phyloP scores from a whole-genome alignment of 768 basidiomycete species.

The Rhizopogon sp. region DNA sequence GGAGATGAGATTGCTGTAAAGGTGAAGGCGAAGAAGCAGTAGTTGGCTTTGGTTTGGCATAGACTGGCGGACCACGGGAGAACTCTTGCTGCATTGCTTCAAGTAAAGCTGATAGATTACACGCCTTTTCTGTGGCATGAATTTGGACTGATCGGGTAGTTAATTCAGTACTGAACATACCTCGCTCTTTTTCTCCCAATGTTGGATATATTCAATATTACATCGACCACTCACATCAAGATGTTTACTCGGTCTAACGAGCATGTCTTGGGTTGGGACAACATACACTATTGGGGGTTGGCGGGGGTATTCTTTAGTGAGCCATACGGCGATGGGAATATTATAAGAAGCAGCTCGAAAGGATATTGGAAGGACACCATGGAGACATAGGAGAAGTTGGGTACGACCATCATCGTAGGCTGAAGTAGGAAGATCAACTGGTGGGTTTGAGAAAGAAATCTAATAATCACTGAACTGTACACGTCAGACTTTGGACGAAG shows the following conservation, averaged over 20 bases:
- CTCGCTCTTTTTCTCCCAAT: constrained; percentile 84
- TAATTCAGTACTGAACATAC: constrained; percentile 36
- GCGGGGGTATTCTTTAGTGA: constrained; percentile 79
- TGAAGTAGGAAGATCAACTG: constrained; percentile 25
- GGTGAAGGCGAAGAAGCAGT: constrained; percentile 14
- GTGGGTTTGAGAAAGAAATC: constrained; percentile 10
- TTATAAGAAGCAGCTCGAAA: constrained; percentile 80
- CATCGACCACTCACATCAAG: constrained; percentile 82
- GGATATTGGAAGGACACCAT: constrained; percentile 86
- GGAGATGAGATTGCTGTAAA: constrained; percentile 15
- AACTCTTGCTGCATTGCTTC: constrained; percentile 80
- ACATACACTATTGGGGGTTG: constrained; percentile 86
- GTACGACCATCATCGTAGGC: constrained; percentile 94
- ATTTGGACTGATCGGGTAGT: constrained; percentile 1
- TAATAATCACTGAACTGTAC: constrained; percentile 48
- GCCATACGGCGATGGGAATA: constrained; percentile 89
- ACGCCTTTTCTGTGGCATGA: constrained; percentile 46
- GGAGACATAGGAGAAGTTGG: constrained; percentile 84
- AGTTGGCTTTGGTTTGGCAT: constrained; percentile 63
- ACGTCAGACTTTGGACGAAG: constrained; percentile 78
- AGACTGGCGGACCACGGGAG: constrained; percentile 83
- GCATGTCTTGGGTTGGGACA: constrained; percentile 87
- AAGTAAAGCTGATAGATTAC: constrained; percentile 67
- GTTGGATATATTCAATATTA: constrained; percentile 58
- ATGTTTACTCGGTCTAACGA: constrained; percentile 68